These are phyloP conservation scores for Dillenia suffruticosa DNA, from an alignment of 164 flowering plant genomes.

Conservation along the genomic window DNA sequence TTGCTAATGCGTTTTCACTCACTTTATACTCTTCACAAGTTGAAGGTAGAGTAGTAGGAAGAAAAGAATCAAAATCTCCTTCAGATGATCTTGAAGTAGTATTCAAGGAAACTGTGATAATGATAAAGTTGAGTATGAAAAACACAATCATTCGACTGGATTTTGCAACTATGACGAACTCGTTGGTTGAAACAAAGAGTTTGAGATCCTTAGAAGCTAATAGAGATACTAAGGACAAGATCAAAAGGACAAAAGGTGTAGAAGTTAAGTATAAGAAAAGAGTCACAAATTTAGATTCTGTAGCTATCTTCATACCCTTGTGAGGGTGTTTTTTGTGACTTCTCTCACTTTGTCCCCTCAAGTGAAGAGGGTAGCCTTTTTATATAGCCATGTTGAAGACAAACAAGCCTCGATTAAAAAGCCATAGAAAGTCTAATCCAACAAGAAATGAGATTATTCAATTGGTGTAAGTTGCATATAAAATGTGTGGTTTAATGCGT, in stretches of 20 bases:
- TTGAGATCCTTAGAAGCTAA: neutral
- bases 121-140: conserved; percentile 14
- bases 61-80: conserved; percentile 7
- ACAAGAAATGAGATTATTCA: too few relatives aligned
- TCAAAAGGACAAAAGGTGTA: neutral
- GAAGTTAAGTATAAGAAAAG: neutral
- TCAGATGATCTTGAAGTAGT: conserved; percentile 5
- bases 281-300: neutral
- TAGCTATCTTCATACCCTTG: conserved; percentile 1
- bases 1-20: neutral
- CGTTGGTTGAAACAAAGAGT: neutral
- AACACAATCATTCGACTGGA: conserved; percentile 12
- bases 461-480: too few relatives aligned
- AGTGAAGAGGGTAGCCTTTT: too few relatives aligned
- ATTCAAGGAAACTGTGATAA: conserved; percentile 5
- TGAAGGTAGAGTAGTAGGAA: neutral
- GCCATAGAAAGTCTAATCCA: too few relatives aligned
- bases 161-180: conserved; percentile 5
- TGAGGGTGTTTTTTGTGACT: too few relatives aligned
- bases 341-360: too few relatives aligned
- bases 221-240: neutral
- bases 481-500: too few relatives aligned
- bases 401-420: too few relatives aligned
- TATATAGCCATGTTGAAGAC: too few relatives aligned
- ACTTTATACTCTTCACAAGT: neutral